phyloP scores from a whole-genome alignment of 2,329 filamentous ascomycete species.

The Botrytis elliptica region DNA sequence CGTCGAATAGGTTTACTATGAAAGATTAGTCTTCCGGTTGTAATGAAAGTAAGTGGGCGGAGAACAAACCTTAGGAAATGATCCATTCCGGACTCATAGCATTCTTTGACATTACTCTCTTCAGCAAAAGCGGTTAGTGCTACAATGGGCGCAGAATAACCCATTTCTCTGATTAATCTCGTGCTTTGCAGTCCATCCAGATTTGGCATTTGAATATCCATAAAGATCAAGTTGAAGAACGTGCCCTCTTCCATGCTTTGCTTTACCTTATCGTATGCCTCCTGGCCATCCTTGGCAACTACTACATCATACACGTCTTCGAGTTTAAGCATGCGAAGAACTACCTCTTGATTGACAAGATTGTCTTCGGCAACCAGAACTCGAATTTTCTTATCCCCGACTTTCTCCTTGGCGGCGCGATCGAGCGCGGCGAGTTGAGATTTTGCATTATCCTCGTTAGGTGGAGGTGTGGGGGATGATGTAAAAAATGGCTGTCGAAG shows the following conservation, averaged over 20 bases:
- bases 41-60: background rate
- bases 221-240: conserved; percentile 85
- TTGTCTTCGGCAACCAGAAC: conserved; percentile 86
- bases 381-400: conserved; percentile 62
- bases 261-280: conserved; percentile 84
- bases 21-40: conserved; percentile 23
- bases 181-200: conserved; percentile 87
- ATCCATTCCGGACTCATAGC: conserved; percentile 88
- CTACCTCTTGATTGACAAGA: conserved; percentile 61
- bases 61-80: conserved; percentile 62
- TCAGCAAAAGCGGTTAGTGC: conserved; percentile 88
- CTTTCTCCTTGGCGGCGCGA: conserved; percentile 60
- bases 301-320: conserved; percentile 85
- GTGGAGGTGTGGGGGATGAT: conserved; percentile 25
- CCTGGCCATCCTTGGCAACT: conserved; percentile 81
- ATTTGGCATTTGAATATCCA: conserved; percentile 95
- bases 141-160: conserved; percentile 84
- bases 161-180: conserved; percentile 78
- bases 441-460: conserved; percentile 41
- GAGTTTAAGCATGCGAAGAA: conserved; percentile 66
- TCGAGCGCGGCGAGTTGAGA: conserved; percentile 66
- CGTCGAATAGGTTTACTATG: conserved; percentile 68
- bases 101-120: conserved; percentile 83
- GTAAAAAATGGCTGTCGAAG: conserved; percentile 79
- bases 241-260: conserved; percentile 71